Conservation (phyloP, 805 yeast genomes). For the Kluyveromyces siamensis region DNA sequence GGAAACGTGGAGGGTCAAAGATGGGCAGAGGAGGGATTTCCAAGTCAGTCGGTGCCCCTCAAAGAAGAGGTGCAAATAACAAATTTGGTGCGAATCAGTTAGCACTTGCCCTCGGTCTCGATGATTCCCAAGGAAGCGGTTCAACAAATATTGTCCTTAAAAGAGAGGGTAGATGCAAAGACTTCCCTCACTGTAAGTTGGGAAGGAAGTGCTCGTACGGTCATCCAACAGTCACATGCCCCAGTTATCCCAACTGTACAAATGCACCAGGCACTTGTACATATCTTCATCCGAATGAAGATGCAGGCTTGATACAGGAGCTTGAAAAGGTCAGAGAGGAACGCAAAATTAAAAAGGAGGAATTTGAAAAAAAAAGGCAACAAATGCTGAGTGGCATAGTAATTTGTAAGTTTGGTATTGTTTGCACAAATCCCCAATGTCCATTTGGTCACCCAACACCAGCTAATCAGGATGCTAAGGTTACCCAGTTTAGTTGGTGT, state of each 20-base stretch:
- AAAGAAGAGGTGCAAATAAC: slow-evolving; percentile 8
- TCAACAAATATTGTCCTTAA: slow-evolving; percentile 33
- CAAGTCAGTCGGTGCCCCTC: slow-evolving; percentile 5
- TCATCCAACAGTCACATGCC: slow-evolving; percentile 74
- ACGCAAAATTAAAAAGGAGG: slow-evolving; percentile 36
- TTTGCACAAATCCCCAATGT: slow-evolving; percentile 71
- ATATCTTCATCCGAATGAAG: slow-evolving; percentile 79
- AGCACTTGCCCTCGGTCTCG: slow-evolving; percentile 31
- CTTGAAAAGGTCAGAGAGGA: slow-evolving; percentile 53
- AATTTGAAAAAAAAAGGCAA: slow-evolving; percentile 26
- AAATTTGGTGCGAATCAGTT: slow-evolving; percentile 28
- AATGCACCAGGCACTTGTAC: slow-evolving; percentile 77
- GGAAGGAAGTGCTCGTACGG: slow-evolving; percentile 61
- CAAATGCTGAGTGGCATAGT: slow-evolving; percentile 41
- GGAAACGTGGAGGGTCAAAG: not conserved
- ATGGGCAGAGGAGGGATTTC: slow-evolving; percentile 1
- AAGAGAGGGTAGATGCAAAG: slow-evolving; percentile 56
- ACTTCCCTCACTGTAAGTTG: slow-evolving; percentile 61
- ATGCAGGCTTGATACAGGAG: slow-evolving; percentile 60
- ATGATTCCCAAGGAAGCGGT: slow-evolving; percentile 11
- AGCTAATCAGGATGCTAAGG: slow-evolving; percentile 64
- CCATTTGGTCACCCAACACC: slow-evolving; percentile 92
- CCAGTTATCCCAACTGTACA: slow-evolving; percentile 68
- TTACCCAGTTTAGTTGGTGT: slow-evolving; percentile 68
- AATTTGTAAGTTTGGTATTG: slow-evolving; percentile 66